phyloP scores from a whole-genome alignment of 805 yeast species.

The Wickerhamiella shivajii region DNA sequence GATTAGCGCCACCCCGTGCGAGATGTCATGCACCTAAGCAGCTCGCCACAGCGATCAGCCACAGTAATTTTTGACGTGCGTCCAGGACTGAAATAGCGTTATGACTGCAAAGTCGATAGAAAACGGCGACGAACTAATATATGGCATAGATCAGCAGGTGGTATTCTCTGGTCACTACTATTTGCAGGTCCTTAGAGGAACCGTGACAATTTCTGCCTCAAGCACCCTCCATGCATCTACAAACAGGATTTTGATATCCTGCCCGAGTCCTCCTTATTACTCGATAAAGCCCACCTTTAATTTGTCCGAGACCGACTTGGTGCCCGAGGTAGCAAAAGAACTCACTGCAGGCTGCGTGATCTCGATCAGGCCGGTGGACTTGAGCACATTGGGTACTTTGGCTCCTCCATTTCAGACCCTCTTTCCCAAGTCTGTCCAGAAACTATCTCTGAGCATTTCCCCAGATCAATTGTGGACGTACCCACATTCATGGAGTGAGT shows the following conservation, averaged over 20 bases:
- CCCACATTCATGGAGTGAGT: conserved; percentile 16
- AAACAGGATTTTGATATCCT: conserved; percentile 7
- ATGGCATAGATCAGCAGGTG: conserved; percentile 12
- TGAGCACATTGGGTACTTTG: conserved; percentile 8
- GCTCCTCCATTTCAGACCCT: conserved; percentile 21
- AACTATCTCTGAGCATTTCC: too few species aligned
- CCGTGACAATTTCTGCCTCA: conserved; percentile 21
- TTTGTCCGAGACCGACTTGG: conserved; percentile 1
- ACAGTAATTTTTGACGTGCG: too few species aligned
- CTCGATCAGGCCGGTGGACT: conserved; percentile 1
- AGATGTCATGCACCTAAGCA: too few species aligned
- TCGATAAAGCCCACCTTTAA: conserved; percentile 10
- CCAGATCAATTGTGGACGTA: too few species aligned
- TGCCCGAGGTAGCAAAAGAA: not conserved
- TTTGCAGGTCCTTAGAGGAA: conserved; percentile 21
- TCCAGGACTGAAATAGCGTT: too few species aligned
- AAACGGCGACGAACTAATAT: too few species aligned
- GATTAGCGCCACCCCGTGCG: too few species aligned
- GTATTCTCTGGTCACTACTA: conserved; percentile 21
- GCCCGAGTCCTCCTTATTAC: conserved; percentile 17
- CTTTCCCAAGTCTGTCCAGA: conserved; percentile 10
- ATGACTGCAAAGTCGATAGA: too few species aligned
- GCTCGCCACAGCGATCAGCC: too few species aligned
- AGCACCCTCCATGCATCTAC: conserved; percentile 9
- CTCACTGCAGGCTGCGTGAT: conserved; percentile 2